Evolutionary conservation across 345 rosid species (phyloP).

Genomic region (Theobroma cacao): DNA sequence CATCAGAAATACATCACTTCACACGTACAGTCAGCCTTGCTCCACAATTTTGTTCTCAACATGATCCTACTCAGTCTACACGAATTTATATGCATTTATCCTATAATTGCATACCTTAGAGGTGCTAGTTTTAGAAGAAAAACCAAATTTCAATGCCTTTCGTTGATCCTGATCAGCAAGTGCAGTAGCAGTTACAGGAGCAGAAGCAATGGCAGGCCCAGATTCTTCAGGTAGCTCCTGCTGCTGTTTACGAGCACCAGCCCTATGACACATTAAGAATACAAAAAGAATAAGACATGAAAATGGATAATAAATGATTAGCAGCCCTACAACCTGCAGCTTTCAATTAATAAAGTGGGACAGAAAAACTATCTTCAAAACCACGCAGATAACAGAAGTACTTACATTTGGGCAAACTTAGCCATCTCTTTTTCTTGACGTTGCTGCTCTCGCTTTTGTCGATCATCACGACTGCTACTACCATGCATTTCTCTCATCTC

Average conservation of each 20-base stretch:
- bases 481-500: conserved; percentile 97
- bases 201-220: conserved; percentile 33
- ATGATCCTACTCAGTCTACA: neutral
- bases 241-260: conserved; percentile 79
- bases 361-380: neutral
- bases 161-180: conserved; percentile 80
- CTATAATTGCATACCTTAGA: conserved; percentile 55
- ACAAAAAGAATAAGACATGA: neutral
- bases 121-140: conserved; percentile 62
- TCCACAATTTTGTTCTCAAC: neutral
- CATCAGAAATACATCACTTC: no score
- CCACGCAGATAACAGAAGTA: neutral
- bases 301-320: neutral
- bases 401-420: conserved; percentile 58
- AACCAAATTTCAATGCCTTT: conserved; percentile 80
- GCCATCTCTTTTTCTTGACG: conserved; percentile 93
- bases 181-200: conserved; percentile 35
- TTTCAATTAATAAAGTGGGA: neutral
- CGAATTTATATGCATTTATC: neutral
- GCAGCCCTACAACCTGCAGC: neutral
- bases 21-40: neutral
- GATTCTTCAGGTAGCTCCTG: conserved; percentile 49
- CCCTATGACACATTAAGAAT: conserved; percentile 39
- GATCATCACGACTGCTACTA: conserved; percentile 81
- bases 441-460: conserved; percentile 84